phyloP scores from a whole-genome alignment of 495 filamentous ascomycete species.

The Podospora pseudopauciseta region DNA sequence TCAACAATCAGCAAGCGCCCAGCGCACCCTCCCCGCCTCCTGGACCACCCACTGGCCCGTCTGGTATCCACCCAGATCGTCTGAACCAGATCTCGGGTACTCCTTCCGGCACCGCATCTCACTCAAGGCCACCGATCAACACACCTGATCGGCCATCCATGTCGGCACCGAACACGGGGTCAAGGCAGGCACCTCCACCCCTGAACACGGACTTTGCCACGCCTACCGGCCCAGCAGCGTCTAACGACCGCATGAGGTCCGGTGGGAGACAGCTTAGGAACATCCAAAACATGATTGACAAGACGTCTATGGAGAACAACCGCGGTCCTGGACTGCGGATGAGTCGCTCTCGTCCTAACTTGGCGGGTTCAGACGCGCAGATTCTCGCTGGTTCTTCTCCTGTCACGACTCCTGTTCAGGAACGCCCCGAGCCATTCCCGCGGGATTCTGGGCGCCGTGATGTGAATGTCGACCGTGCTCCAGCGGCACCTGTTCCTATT shows the following conservation, averaged over 20 bases:
- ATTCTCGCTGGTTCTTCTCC: constrained; percentile 47
- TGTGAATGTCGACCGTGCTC: constrained; percentile 18
- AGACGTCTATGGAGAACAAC: constrained; percentile 35
- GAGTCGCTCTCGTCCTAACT: constrained; percentile 37
- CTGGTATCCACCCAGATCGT: constrained; percentile 49
- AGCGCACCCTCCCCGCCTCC: constrained; percentile 15
- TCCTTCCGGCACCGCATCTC: constrained; percentile 23
- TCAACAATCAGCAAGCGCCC: constrained; percentile 27
- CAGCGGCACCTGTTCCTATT: constrained; percentile 25
- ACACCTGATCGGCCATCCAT: constrained; percentile 37
- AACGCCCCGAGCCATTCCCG: constrained; percentile 40
- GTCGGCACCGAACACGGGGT: constrained; percentile 21
- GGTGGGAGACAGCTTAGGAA: constrained; percentile 46
- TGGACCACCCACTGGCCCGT: constrained; percentile 17
- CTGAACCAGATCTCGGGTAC: constrained; percentile 36
- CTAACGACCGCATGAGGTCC: constrained; percentile 44
- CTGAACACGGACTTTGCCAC: constrained; percentile 35
- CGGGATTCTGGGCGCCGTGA: constrained; percentile 28
- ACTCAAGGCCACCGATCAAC: constrained; percentile 31
- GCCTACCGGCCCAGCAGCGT: constrained; percentile 48
- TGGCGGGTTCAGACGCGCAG: constrained; percentile 47
- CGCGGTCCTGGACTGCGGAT: constrained; percentile 34
- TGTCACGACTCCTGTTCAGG: constrained; percentile 42
- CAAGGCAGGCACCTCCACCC: constrained; percentile 25
- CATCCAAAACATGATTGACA: constrained; percentile 51